Conservation (phyloP, 164 flowering plant genomes). For the Houttuynia cordata region DNA sequence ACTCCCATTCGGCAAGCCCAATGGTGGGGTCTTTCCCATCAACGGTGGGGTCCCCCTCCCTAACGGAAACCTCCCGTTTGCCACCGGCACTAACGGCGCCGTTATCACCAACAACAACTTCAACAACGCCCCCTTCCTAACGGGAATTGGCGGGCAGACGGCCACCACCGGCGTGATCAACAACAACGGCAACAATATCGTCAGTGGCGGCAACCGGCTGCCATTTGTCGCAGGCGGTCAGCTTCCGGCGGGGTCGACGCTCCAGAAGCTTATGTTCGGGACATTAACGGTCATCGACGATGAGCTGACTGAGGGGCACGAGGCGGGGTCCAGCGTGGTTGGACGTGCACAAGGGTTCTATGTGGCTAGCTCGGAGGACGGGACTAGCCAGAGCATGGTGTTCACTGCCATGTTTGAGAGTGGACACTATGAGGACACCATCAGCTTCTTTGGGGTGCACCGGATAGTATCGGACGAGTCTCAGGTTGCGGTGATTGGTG, state of each 20-base stretch:
- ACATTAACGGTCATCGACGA: slow-evolving; percentile 60
- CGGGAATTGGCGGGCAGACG: slow-evolving; percentile 18
- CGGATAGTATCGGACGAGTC: slow-evolving; percentile 40
- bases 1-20: slow-evolving; percentile 64
- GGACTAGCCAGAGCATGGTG: slow-evolving; percentile 48
- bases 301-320: slow-evolving; percentile 52
- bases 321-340: slow-evolving; percentile 41
- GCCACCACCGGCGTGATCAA: slow-evolving; percentile 3
- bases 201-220: slow-evolving; percentile 6
- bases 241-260: slow-evolving; percentile 30
- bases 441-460: slow-evolving; percentile 63
- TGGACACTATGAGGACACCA: slow-evolving; percentile 29
- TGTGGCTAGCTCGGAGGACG: slow-evolving; percentile 53
- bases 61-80: slow-evolving; percentile 21
- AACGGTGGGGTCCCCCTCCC: slow-evolving; percentile 39
- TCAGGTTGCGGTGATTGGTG: slow-evolving; percentile 64
- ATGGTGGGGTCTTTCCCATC: slow-evolving; percentile 48
- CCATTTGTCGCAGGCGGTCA: slow-evolving; percentile 30
- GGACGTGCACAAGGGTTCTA: slow-evolving; percentile 74
- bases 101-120: slow-evolving; percentile 20
- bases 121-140: slow-evolving; percentile 18
- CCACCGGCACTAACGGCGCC: neutral
- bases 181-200: slow-evolving; percentile 5
- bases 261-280: slow-evolving; percentile 50
- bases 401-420: slow-evolving; percentile 50